Evolutionary conservation across 2,329 filamentous ascomycete species (phyloP).

Genomic region (Trichoderma arundinaceum): DNA sequence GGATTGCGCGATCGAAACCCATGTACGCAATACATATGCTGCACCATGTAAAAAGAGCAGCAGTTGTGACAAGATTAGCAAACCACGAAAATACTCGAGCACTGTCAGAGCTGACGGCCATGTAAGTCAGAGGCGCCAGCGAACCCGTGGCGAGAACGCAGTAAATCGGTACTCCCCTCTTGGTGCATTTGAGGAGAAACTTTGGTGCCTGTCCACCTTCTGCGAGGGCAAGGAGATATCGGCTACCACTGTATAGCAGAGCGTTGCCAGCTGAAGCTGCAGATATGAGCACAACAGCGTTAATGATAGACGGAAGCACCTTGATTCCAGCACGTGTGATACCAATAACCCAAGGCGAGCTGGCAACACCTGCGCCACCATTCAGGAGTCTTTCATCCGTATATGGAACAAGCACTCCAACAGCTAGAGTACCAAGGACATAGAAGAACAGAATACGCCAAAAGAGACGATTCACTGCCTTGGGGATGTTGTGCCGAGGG

Average conservation of each 20-base stretch:
- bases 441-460: constrained; percentile 75
- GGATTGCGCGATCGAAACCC: constrained; percentile 48
- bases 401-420: constrained; percentile 60
- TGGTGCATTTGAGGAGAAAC: constrained; percentile 62
- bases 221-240: constrained; percentile 56
- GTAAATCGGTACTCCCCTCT: constrained; percentile 63
- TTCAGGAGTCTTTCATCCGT: constrained; percentile 54
- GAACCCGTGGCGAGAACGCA: constrained; percentile 55
- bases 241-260: constrained; percentile 55
- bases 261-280: constrained; percentile 52
- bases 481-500: constrained; percentile 68
- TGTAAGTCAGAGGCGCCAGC: constrained; percentile 57
- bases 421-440: constrained; percentile 65
- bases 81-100: constrained; percentile 59
- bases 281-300: constrained; percentile 66
- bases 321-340: constrained; percentile 59
- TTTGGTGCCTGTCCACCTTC: constrained; percentile 50
- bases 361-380: constrained; percentile 59
- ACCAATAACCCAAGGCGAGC: constrained; percentile 66
- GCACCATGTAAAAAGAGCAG: constrained; percentile 49
- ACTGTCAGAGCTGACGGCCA: constrained; percentile 54
- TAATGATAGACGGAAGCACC: constrained; percentile 60
- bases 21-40: constrained; percentile 57
- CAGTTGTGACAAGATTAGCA: constrained; percentile 59
- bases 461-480: constrained; percentile 74